These are phyloP conservation scores for Helminthosporium solani DNA, from an alignment of 2,329 filamentous ascomycete species.

Conservation along the genomic window DNA sequence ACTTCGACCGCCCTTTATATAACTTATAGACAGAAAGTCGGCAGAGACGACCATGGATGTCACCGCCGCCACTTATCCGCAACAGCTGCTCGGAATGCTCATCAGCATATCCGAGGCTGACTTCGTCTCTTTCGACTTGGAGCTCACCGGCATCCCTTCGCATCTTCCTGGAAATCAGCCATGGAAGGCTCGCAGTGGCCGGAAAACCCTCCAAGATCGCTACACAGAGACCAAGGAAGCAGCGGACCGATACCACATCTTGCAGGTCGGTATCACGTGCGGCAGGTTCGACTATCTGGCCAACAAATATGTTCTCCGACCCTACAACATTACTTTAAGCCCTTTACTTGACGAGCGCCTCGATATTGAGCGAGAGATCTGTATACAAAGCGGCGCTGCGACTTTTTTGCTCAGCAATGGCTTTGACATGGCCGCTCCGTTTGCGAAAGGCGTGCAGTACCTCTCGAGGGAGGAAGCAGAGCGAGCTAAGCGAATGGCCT, in stretches of 20 bases:
- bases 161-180: conserved; percentile 41
- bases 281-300: conserved; percentile 56
- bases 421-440: conserved; percentile 60
- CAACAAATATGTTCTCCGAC: conserved; percentile 57
- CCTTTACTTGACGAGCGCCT: conserved; percentile 57
- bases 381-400: conserved; percentile 59
- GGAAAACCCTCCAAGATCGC: conserved; percentile 58
- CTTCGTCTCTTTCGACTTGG: conserved; percentile 66
- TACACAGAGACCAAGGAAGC: conserved; percentile 62
- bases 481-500: conserved; percentile 48
- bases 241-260: conserved; percentile 63
- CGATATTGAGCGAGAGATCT: conserved; percentile 61
- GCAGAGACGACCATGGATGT: conserved; percentile 56
- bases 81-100: conserved; percentile 57
- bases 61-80: conserved; percentile 51
- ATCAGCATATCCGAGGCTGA: conserved; percentile 58
- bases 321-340: conserved; percentile 65
- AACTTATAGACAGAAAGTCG: neutral
- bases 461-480: conserved; percentile 61
- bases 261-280: conserved; percentile 68
- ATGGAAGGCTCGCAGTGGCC: conserved; percentile 18
- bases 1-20: neutral
- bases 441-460: conserved; percentile 61
- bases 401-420: conserved; percentile 61
- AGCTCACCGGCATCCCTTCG: conserved; percentile 63